phyloP scores from a whole-genome alignment of 1,284 basidiomycete species.

The Sanguinoderma infundibulare region DNA sequence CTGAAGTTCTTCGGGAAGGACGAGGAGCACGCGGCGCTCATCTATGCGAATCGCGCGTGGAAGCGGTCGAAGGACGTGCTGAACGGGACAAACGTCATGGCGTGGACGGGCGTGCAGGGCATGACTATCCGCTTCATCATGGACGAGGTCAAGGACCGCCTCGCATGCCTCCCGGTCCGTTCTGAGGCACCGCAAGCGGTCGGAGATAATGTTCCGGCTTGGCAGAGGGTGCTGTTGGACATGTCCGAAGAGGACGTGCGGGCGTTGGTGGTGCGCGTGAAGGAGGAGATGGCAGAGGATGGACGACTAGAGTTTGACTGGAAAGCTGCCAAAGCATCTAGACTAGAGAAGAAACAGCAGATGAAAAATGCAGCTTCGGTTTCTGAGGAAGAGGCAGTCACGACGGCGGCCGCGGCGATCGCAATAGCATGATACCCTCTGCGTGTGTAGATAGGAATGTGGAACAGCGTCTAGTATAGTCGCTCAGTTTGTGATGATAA shows the following conservation, averaged over 20 bases:
- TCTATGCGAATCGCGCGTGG: constrained; percentile 37
- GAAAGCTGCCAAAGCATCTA: constrained; percentile 26
- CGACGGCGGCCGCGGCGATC: not conserved
- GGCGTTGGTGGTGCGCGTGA: constrained; percentile 28
- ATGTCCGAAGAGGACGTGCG: constrained; percentile 34
- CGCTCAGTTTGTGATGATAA: no score
- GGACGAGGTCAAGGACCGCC: constrained; percentile 46
- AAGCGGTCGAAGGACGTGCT: constrained; percentile 49
- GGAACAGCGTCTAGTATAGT: constrained; percentile 24
- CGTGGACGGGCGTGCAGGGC: constrained; percentile 60
- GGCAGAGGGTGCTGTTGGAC: constrained; percentile 32
- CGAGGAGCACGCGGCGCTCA: constrained; percentile 48
- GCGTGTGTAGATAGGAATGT: not conserved
- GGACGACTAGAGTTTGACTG: constrained; percentile 29
- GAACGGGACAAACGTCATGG: constrained; percentile 53
- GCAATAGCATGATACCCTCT: not conserved
- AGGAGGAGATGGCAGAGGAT: constrained; percentile 31
- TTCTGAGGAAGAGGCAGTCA: not conserved
- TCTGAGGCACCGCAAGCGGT: not conserved
- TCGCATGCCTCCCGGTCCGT: constrained; percentile 8
- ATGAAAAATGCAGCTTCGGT: not conserved
- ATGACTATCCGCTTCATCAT: constrained; percentile 52
- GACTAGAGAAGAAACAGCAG: constrained; percentile 20
- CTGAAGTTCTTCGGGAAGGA: constrained; percentile 58
- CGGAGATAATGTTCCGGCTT: constrained; percentile 16